These are phyloP conservation scores for Cryptococcus sp. DNA, from an alignment of 1,284 basidiomycete genomes.

Conservation along the genomic window DNA sequence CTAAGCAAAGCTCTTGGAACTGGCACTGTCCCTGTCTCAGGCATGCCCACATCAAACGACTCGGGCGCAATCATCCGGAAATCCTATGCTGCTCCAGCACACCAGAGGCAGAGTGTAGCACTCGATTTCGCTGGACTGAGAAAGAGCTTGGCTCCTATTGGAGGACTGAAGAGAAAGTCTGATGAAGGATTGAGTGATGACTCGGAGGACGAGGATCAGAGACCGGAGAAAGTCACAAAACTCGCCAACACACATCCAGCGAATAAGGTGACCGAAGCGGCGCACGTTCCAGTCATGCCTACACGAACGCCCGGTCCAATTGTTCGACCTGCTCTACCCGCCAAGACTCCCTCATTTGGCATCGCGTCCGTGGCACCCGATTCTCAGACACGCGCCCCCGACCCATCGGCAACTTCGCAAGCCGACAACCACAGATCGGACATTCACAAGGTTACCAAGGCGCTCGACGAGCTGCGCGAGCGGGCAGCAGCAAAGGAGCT, in stretches of 20 bases:
- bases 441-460: constrained; percentile 41
- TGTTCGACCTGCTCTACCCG: constrained; percentile 12
- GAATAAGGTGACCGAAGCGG: neutral
- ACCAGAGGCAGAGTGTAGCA: constrained; percentile 12
- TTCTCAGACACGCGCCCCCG: constrained; percentile 8
- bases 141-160: constrained; percentile 37
- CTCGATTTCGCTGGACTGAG: constrained; percentile 22
- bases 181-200: constrained; percentile 26
- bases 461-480: constrained; percentile 45
- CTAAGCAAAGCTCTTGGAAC: constrained; percentile 47
- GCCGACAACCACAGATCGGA: constrained; percentile 22
- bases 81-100: constrained; percentile 18
- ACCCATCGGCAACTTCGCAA: constrained; percentile 9
- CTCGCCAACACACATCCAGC: constrained; percentile 15
- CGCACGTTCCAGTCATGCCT: constrained; percentile 2
- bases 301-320: constrained; percentile 18
- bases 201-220: constrained; percentile 20
- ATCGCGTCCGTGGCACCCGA: constrained; percentile 3
- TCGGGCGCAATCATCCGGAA: constrained; percentile 10
- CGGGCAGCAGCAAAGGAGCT: constrained; percentile 36
- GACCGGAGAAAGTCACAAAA: constrained; percentile 41
- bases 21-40: constrained; percentile 27
- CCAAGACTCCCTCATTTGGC: constrained; percentile 18
- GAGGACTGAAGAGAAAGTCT: constrained; percentile 43
- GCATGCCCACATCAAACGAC: constrained; percentile 6